phyloP scores from a whole-genome alignment of 768 basidiomycete genomes.

The Rhodotorula graminis region DNA sequence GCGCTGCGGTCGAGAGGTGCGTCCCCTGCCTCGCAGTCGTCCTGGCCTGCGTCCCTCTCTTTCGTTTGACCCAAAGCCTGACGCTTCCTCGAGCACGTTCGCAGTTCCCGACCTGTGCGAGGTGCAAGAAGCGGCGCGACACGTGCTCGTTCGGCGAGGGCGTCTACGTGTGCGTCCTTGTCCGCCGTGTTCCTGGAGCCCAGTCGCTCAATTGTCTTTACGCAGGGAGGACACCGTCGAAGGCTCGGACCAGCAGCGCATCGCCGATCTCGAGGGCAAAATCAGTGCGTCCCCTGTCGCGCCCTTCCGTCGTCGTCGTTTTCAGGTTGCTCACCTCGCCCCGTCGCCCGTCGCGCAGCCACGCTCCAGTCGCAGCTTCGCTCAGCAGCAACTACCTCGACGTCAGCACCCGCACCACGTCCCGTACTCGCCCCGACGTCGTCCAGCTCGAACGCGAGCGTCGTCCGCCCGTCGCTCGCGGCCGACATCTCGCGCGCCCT shows the following conservation, averaged over 20 bases:
- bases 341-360: neutral
- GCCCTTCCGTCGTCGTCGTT: too few relatives aligned
- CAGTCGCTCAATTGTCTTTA: neutral
- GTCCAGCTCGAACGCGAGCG: neutral
- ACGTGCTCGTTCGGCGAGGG: conserved; percentile 23
- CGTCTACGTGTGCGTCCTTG: conserved; percentile 20
- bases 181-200: neutral
- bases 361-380: conserved; percentile 13
- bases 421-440: neutral
- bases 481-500: conserved; percentile 7
- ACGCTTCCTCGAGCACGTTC: accelerated
- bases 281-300: conserved; percentile 2
- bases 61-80: too few relatives aligned
- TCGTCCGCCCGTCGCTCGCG: neutral
- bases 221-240: conserved; percentile 27
- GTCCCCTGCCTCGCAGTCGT: neutral
- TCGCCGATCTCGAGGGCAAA: conserved; percentile 22
- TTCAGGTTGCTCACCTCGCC: neutral
- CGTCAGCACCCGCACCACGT: neutral
- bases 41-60: neutral
- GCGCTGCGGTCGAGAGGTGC: conserved; percentile 15
- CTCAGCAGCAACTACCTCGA: neutral
- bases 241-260: conserved; percentile 23
- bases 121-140: conserved; percentile 30
- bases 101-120: conserved; percentile 18